These are phyloP conservation scores for Grosmannia huntii DNA, from an alignment of 2,329 filamentous ascomycete genomes.

Conservation along the genomic window DNA sequence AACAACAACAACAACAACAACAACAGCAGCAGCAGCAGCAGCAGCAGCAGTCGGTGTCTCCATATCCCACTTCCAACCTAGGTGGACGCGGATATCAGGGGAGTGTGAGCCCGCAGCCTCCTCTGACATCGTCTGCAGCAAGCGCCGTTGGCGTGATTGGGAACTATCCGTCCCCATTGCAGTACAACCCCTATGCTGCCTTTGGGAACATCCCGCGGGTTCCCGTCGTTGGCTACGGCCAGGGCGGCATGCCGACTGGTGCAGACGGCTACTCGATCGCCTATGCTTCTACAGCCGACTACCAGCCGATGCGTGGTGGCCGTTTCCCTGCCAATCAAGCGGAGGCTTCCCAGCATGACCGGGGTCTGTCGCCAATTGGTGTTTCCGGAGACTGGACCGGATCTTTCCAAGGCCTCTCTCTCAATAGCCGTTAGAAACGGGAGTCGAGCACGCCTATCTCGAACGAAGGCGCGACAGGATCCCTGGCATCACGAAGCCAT, in stretches of 20 bases:
- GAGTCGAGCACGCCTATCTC: background rate
- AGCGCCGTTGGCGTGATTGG: conserved; percentile 22
- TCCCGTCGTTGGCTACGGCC: conserved; percentile 23
- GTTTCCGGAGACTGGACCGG: conserved; percentile 47
- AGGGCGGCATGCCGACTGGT: conserved; percentile 24
- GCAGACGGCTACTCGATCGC: conserved; percentile 28
- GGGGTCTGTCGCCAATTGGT: conserved; percentile 27
- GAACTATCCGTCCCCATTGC: conserved; percentile 19
- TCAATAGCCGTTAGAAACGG: conserved; percentile 31
- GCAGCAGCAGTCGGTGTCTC: background rate
- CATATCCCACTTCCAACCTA: background rate
- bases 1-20: conserved; percentile 1
- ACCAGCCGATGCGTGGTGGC: conserved; percentile 32
- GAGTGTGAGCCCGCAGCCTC: conserved; percentile 12
- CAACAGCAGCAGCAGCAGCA: conserved; percentile 6
- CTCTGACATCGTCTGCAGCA: background rate
- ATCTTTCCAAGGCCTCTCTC: conserved; percentile 58
- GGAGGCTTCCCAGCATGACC: conserved; percentile 20
- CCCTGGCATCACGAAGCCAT: background rate
- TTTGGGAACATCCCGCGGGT: conserved; percentile 28
- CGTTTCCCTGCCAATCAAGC: conserved; percentile 31
- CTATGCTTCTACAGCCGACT: conserved; percentile 29
- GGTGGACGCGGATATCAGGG: conserved; percentile 7
- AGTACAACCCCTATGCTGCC: conserved; percentile 28
- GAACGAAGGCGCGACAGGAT: background rate